Conservation (phyloP, 1,284 basidiomycete genomes). For the Peniophora sp. region DNA sequence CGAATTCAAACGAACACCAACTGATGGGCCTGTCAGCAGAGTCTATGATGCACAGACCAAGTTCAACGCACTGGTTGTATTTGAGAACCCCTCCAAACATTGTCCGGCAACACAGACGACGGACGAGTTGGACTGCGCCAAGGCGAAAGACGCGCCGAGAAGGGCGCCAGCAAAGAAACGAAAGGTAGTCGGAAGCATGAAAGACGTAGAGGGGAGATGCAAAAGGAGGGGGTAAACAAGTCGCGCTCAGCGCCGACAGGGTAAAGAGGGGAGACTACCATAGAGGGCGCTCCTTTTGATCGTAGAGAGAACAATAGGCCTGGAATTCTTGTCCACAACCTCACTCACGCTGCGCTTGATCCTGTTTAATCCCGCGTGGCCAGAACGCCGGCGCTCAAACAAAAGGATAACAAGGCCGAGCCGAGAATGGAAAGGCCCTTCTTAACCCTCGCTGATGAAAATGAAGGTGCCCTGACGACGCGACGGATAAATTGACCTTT, state of each 20-base stretch:
- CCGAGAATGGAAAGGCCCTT: too few species aligned
- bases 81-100: conserved; percentile 69
- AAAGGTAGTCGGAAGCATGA: not conserved
- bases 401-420: too few species aligned
- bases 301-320: too few species aligned
- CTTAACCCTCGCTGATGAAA: too few species aligned
- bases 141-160: conserved; percentile 1
- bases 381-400: too few species aligned
- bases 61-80: conserved; percentile 51
- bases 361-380: too few species aligned
- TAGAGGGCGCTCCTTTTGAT: too few species aligned
- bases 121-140: conserved; percentile 45
- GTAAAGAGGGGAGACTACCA: not conserved
- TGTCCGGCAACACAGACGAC: conserved; percentile 76
- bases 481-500: too few species aligned
- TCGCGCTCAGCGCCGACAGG: not conserved
- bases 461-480: too few species aligned
- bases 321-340: too few species aligned
- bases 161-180: not conserved
- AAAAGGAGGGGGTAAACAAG: conserved; percentile 4
- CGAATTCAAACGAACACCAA: conserved; percentile 56
- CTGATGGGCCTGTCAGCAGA: conserved; percentile 26
- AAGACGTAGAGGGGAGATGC: not conserved
- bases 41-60: conserved; percentile 2
- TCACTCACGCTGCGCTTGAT: too few species aligned